Conservation (phyloP, 2,329 filamentous ascomycete genomes). For the Elsinoe ampelina region DNA sequence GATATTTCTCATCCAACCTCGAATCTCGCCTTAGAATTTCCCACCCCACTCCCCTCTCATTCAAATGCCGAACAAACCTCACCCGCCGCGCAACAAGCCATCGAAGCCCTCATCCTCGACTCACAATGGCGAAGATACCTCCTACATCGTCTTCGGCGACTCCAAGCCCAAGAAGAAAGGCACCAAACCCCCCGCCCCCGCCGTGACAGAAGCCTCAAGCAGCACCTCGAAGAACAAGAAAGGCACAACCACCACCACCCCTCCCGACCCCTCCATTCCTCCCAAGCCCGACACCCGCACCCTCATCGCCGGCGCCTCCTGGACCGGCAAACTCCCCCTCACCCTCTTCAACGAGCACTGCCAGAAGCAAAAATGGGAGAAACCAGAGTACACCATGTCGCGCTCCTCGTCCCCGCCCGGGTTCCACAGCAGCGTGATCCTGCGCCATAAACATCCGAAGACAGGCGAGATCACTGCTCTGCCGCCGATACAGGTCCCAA, state of each 20-base stretch:
- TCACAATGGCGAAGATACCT: conserved; percentile 38
- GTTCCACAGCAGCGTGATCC: conserved; percentile 64
- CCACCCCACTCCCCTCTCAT: background rate
- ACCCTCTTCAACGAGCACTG: conserved; percentile 91
- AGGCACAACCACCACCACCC: conserved; percentile 17
- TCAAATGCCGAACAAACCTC: conserved; percentile 41
- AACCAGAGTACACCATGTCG: conserved; percentile 74
- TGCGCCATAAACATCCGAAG: conserved; percentile 66
- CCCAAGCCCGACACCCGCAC: conserved; percentile 58
- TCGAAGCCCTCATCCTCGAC: conserved; percentile 30
- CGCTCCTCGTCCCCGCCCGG: conserved; percentile 22
- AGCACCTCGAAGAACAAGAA: conserved; percentile 23
- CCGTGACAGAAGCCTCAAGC: conserved; percentile 14
- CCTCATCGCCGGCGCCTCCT: conserved; percentile 86
- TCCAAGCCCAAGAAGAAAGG: conserved; percentile 36
- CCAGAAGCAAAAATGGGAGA: conserved; percentile 92
- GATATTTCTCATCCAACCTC: background rate
- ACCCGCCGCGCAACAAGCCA: conserved; percentile 33
- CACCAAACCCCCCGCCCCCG: conserved; percentile 8
- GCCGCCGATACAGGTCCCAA: conserved; percentile 73
- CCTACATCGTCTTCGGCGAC: conserved; percentile 41
- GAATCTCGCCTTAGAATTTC: background rate
- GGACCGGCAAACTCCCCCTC: conserved; percentile 94
- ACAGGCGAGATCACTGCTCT: conserved; percentile 67
- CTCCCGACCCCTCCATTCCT: conserved; percentile 30